Conservation (phyloP, 164 flowering plant genomes). For the Malania oleifera region DNA sequence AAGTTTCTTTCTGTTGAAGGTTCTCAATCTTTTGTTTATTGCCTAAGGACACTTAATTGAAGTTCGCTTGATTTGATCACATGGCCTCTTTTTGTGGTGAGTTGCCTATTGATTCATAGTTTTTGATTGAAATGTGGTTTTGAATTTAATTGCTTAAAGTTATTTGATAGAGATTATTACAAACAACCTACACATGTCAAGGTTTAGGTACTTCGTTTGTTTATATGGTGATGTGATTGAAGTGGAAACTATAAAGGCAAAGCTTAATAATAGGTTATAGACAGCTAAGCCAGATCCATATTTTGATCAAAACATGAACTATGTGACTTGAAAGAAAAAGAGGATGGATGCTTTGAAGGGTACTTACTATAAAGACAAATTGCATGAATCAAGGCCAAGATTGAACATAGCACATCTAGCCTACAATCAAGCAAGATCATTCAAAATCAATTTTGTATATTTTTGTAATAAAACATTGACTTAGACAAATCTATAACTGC, state of each 20-base stretch:
- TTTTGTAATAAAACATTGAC: too few species aligned
- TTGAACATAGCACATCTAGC: too few species aligned
- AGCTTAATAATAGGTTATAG: constrained; percentile 57
- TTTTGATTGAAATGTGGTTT: constrained; percentile 44
- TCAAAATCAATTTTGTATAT: too few species aligned
- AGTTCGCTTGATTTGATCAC: constrained; percentile 68
- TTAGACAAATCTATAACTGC: too few species aligned
- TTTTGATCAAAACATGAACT: constrained; percentile 33
- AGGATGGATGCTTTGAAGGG: constrained; percentile 36
- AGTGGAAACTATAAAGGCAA: constrained; percentile 59
- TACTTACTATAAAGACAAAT: constrained; percentile 14
- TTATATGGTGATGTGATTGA: constrained; percentile 85
- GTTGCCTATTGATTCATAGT: constrained; percentile 59
- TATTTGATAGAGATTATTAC: constrained; percentile 57
- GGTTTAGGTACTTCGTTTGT: constrained; percentile 64
- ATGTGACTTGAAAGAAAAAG: constrained; percentile 39
- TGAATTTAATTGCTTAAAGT: constrained; percentile 39
- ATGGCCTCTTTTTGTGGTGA: constrained; percentile 82
- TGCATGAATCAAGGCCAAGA: too few species aligned
- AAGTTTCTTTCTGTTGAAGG: constrained; percentile 70
- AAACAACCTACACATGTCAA: constrained; percentile 53
- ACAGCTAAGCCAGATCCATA: constrained; percentile 40
- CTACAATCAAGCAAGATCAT: too few species aligned
- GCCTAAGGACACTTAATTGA: constrained; percentile 93
- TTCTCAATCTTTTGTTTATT: constrained; percentile 54